phyloP scores from a whole-genome alignment of 257 asterid genomes.

The Hygrophila difformis region DNA sequence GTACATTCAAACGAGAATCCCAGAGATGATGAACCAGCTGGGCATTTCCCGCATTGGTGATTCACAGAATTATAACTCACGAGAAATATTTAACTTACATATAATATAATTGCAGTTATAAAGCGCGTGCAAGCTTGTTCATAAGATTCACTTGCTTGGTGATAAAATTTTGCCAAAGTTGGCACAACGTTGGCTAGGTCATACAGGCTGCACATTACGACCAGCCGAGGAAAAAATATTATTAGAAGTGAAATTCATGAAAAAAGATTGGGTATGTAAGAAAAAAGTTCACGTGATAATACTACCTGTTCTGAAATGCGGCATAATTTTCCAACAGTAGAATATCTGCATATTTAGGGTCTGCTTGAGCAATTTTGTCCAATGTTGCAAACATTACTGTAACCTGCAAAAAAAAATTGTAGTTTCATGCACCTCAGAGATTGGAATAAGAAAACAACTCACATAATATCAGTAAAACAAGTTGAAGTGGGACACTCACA shows the following conservation, averaged over 20 bases:
- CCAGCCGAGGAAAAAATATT: slow-evolving; percentile 22
- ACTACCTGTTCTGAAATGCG: slow-evolving; percentile 96
- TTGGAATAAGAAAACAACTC: not conserved
- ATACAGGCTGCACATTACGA: slow-evolving; percentile 67
- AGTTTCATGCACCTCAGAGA: slow-evolving; percentile 16
- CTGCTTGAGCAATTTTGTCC: slow-evolving; percentile 96
- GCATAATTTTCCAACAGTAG: slow-evolving; percentile 95
- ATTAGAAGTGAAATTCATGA: slow-evolving; percentile 5
- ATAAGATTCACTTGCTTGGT: slow-evolving; percentile 97
- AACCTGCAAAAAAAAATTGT: slow-evolving; percentile 61
- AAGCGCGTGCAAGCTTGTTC: slow-evolving; percentile 95
- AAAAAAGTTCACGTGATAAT: slow-evolving; percentile 1
- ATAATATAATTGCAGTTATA: slow-evolving; percentile 70
- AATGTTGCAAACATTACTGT: slow-evolving; percentile 89
- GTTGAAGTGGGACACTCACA: slow-evolving; percentile 42
- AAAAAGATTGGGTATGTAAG: not conserved
- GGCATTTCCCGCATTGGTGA: too few species aligned
- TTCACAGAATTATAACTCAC: slow-evolving; percentile 8
- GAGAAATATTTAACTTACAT: slow-evolving; percentile 45
- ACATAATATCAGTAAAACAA: not conserved
- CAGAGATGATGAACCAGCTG: not conserved
- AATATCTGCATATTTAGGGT: slow-evolving; percentile 78
- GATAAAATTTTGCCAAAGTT: slow-evolving; percentile 87
- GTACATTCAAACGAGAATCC: slow-evolving; percentile 4
- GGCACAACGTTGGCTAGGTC: slow-evolving; percentile 98